Evolutionary conservation across 176 grass and related monocot species (phyloP).

Genomic region (Triticum dicoccoides): DNA sequence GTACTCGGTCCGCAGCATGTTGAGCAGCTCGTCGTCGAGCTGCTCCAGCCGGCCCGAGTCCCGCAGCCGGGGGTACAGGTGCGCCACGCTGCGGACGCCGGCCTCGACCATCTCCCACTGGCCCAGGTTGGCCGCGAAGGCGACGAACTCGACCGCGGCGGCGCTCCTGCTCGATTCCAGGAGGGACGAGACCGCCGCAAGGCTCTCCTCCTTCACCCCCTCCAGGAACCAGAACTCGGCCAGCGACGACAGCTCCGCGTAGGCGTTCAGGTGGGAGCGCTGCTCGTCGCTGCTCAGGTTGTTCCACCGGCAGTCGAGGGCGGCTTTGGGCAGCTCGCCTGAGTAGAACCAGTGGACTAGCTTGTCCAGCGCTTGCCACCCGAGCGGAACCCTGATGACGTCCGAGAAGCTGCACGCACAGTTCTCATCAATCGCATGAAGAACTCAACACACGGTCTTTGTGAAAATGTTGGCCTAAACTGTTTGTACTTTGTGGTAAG

Average conservation of each 20-base stretch:
- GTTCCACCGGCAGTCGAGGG: slow-evolving; percentile 53
- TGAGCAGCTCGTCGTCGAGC: slow-evolving; percentile 57
- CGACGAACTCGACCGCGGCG: slow-evolving; percentile 42
- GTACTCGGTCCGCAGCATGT: slow-evolving; percentile 69
- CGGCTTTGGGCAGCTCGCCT: slow-evolving; percentile 34
- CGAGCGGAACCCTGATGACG: slow-evolving; percentile 53
- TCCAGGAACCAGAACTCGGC: slow-evolving; percentile 80
- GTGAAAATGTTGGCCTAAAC: background rate
- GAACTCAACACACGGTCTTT: background rate
- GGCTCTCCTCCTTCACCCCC: slow-evolving; percentile 57
- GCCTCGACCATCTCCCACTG: slow-evolving; percentile 64
- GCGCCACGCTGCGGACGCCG: slow-evolving; percentile 43
- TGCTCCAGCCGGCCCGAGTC: slow-evolving; percentile 50
- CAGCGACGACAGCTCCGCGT: slow-evolving; percentile 68
- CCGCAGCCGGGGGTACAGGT: slow-evolving; percentile 58
- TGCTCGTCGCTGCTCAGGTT: slow-evolving; percentile 40
- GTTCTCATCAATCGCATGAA: background rate
- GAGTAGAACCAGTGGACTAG: slow-evolving; percentile 63
- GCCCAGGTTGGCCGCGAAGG: slow-evolving; percentile 34
- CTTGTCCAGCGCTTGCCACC: slow-evolving; percentile 60
- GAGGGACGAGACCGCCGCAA: slow-evolving; percentile 25
- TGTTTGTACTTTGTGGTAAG: background rate
- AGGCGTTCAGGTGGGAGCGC: slow-evolving; percentile 36
- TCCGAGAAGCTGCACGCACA: slow-evolving; percentile 53
- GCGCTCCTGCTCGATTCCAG: slow-evolving; percentile 33